Base-by-base conservation (phyloP, 2,329 filamentous ascomycete species). In the Paraphoma chrysanthemicola region DNA sequence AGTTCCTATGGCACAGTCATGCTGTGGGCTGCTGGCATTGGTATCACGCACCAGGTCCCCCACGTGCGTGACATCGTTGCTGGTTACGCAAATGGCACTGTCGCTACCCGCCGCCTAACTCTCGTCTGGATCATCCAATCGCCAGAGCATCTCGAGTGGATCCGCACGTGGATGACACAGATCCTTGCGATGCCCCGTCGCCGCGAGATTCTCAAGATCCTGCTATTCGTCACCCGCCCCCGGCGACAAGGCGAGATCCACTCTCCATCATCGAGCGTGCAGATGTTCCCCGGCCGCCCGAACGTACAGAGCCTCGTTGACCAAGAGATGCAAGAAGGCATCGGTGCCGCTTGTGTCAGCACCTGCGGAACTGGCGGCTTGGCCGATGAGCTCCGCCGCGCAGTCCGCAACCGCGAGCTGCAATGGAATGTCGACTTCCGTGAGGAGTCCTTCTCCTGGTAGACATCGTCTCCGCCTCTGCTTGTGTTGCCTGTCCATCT, bases 61-160 rank as follows among this genome's bases (percentile, higher is more conserved):
- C 96, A 96, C 75, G 85, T 97, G 8, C 89, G 88, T 53, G 89
- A 95, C 56, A 77, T 83, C 16, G 80, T 83, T 42, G 75, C 76
- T 47, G 78, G 81, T 77, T 70, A 86, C 81, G 82, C 82, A 81
- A 78, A 91, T 86, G 89, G 66, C 56, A 93, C 88, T 1, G 88
- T 93, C 38, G 93, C 94, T 4, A 92, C 92, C 3, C 89, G 93
- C 49, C 88, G 89, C 41, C 80, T 98, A 45, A 91, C 90, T 1
- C 86, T 98, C 7, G 87, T 97, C 57, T 98, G 95, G 95, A 89
- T 97, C 70, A 90, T 98, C 62, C 92, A 95, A 59, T 92, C 93
- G 53, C 90, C 90, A 38, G 90, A 97, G 70, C 89, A 94, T 54
- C 85, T 98, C 7, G 92, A 97, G 76, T 98, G 95, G 94, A 91